Percentiles rank a stretch among this genome's conserved stretches.
phyloP scores from a whole-genome alignment of 768 basidiomycete genomes.

The Punctularia strigosozonata region DNA sequence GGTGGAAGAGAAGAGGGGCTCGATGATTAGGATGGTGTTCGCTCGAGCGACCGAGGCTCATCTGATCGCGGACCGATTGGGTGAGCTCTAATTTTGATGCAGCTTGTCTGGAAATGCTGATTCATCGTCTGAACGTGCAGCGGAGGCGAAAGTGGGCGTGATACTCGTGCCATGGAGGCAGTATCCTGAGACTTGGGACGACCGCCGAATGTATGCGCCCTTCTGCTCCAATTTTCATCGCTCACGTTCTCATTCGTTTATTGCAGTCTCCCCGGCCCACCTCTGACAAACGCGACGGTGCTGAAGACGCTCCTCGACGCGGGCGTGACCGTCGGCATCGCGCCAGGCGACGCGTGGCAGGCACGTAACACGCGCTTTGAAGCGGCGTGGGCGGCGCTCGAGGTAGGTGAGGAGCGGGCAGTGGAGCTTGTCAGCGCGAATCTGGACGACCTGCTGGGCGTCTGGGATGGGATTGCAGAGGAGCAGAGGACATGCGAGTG shows the following conservation, averaged over 20 bases:
- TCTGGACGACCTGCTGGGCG: constrained; percentile 30
- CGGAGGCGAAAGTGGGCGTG: constrained; percentile 36
- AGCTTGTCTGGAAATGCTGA: neutral
- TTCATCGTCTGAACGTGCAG: constrained; percentile 3
- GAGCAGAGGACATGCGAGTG: constrained; percentile 21
- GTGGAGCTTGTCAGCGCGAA: constrained; percentile 28
- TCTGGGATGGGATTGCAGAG: constrained; percentile 13
- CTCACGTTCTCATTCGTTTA: neutral
- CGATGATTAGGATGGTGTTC: constrained; percentile 43
- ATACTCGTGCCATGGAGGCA: constrained; percentile 50
- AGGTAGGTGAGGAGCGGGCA: constrained; percentile 22
- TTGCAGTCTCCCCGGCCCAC: constrained; percentile 53
- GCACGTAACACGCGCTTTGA: constrained; percentile 25
- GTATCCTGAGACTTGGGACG: constrained; percentile 54
- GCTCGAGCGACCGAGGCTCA: constrained; percentile 57
- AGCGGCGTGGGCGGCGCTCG: constrained; percentile 25
- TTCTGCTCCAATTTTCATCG: neutral
- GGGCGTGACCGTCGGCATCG: constrained; percentile 55
- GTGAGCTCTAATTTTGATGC: constrained; percentile 11
- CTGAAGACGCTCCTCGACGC: constrained; percentile 41
- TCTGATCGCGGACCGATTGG: constrained; percentile 59
- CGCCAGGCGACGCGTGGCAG: constrained; percentile 23
- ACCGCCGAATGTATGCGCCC: constrained; percentile 39
- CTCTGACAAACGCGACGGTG: constrained; percentile 44
- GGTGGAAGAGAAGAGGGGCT: constrained; percentile 34